Conservation (phyloP, 371 early-diverging fungal genomes). For the Apophysomyces ossiformis region DNA sequence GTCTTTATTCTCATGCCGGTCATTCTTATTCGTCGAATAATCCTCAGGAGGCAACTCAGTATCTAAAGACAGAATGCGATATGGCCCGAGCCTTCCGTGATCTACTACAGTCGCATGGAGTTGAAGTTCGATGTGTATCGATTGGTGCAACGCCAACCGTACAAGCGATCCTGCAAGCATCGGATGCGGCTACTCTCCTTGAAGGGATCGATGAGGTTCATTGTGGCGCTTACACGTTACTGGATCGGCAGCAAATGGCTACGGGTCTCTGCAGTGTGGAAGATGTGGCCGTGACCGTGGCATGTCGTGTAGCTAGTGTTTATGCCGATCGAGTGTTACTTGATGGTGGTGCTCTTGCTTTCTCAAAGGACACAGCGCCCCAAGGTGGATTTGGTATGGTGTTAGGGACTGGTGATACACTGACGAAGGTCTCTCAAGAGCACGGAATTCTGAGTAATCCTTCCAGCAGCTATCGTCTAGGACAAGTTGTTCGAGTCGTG, state of each 20-base stretch:
- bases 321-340: slow-evolving; percentile 44
- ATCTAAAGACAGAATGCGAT: slow-evolving; percentile 39
- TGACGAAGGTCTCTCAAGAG: slow-evolving; percentile 42
- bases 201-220: slow-evolving; percentile 48
- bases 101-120: slow-evolving; percentile 22
- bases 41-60: slow-evolving; percentile 29
- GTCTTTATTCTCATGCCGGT: slow-evolving; percentile 51
- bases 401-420: slow-evolving; percentile 14
- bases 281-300: slow-evolving; percentile 42
- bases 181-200: slow-evolving; percentile 19
- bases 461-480: slow-evolving; percentile 15
- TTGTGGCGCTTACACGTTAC: slow-evolving; percentile 42
- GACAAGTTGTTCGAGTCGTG: slow-evolving; percentile 32
- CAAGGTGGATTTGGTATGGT: slow-evolving; percentile 51
- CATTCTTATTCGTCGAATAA: slow-evolving; percentile 43
- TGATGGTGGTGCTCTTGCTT: slow-evolving; percentile 51
- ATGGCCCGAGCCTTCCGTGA: slow-evolving; percentile 31
- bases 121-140: slow-evolving; percentile 29
- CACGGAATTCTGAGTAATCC: slow-evolving; percentile 36
- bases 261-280: slow-evolving; percentile 28
- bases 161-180: slow-evolving; percentile 25
- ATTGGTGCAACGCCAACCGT: slow-evolving; percentile 56
- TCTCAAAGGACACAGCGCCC: slow-evolving; percentile 49
- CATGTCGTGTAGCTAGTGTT: slow-evolving; percentile 39
- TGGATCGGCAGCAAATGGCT: slow-evolving; percentile 50